Conservation (phyloP, 495 filamentous ascomycete genomes). For the Penicillium cinerascens region DNA sequence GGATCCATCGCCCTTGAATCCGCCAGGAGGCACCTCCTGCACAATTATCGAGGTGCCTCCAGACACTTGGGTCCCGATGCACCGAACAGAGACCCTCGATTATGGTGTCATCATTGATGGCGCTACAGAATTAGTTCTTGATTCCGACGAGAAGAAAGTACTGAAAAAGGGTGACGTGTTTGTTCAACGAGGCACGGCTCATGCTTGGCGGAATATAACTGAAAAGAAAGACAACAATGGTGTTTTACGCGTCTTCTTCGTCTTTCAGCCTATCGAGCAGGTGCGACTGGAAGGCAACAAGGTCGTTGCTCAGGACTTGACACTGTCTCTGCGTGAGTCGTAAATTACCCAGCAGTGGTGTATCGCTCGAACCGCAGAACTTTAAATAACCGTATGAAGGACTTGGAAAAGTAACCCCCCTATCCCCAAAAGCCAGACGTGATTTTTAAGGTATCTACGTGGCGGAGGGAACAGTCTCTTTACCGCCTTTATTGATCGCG, state of each 20-base stretch:
- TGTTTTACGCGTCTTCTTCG: slow-evolving; percentile 21
- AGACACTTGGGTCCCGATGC: slow-evolving; percentile 38
- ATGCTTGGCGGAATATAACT: slow-evolving; percentile 56
- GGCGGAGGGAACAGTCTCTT: no score
- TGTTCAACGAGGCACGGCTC: slow-evolving; percentile 65
- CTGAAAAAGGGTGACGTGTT: slow-evolving; percentile 61
- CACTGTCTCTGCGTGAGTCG: slow-evolving; percentile 6
- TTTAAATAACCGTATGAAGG: no score
- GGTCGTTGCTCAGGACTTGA: slow-evolving; percentile 19
- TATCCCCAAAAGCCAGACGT: no score
- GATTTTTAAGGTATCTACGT: no score
- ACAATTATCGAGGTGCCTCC: slow-evolving; percentile 28
- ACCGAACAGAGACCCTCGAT: slow-evolving; percentile 61
- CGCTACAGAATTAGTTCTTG: slow-evolving; percentile 58
- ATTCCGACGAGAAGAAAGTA: slow-evolving; percentile 51
- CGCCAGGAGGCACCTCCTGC: slow-evolving; percentile 23
- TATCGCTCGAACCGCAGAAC: background rate
- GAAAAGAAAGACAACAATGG: slow-evolving; percentile 14
- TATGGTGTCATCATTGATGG: slow-evolving; percentile 68
- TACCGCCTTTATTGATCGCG: no score
- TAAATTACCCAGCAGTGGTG: background rate
- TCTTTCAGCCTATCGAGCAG: slow-evolving; percentile 21
- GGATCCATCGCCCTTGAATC: slow-evolving; percentile 21
- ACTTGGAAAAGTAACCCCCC: no score
- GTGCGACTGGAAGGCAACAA: slow-evolving; percentile 18